Evolutionary conservation across 768 basidiomycete genomes (phyloP).

Genomic region (Lentinula sp.): DNA sequence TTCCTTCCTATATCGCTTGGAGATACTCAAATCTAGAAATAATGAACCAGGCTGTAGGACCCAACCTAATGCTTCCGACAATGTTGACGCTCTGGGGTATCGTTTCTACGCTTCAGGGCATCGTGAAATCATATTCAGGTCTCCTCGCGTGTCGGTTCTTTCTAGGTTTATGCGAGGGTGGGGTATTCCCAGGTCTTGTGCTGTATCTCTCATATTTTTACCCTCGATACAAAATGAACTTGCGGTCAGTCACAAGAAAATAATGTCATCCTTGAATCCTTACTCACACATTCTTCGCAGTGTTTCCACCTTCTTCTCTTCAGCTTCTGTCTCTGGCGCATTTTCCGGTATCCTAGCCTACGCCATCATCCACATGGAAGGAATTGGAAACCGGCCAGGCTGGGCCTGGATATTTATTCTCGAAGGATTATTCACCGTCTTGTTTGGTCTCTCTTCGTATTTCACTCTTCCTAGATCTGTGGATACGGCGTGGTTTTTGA

Average conservation of each 20-base stretch:
- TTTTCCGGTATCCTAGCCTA: constrained; percentile 67
- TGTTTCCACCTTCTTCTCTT: constrained; percentile 42
- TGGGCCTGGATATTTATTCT: constrained; percentile 10
- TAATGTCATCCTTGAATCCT: constrained; percentile 21
- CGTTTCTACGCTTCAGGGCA: constrained; percentile 57
- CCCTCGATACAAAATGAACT: constrained; percentile 42
- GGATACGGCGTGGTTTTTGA: constrained; percentile 42
- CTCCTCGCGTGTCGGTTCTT: constrained; percentile 47
- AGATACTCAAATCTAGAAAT: no score
- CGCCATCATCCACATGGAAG: constrained; percentile 61
- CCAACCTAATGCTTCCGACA: constrained; percentile 52
- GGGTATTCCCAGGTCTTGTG: constrained; percentile 45
- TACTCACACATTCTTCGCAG: constrained; percentile 11
- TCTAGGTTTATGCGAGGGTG: constrained; percentile 48
- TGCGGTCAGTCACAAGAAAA: constrained; percentile 28
- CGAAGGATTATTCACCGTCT: constrained; percentile 52
- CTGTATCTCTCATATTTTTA: constrained; percentile 27
- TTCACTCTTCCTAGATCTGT: constrained; percentile 43
- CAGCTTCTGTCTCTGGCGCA: constrained; percentile 54
- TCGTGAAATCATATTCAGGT: constrained; percentile 38
- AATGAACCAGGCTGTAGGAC: constrained; percentile 38
- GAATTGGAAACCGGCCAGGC: constrained; percentile 35
- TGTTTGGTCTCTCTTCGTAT: constrained; percentile 48
- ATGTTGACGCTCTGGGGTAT: constrained; percentile 68
- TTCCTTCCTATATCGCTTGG: not conserved